Conservation (phyloP, 2,329 filamentous ascomycete genomes). For the Dryadomyces quercivorus region DNA sequence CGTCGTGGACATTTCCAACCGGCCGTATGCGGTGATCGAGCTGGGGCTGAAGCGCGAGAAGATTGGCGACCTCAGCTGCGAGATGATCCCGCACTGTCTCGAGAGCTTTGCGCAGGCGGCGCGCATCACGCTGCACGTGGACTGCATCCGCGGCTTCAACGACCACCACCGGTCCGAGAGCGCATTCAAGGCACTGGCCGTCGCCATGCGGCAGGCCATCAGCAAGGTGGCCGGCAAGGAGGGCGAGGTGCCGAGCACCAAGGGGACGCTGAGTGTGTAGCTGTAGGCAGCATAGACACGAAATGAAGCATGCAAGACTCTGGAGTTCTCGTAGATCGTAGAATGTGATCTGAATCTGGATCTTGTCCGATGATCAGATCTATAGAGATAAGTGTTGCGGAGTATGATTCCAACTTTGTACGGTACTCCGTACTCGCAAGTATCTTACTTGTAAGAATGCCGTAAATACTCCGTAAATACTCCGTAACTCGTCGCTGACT, state of each 20-base stretch:
- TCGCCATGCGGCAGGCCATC: conserved; percentile 71
- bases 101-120: conserved; percentile 89
- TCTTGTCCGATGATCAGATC: too few relatives aligned
- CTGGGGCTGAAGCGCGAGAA: conserved; percentile 81
- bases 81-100: conserved; percentile 96
- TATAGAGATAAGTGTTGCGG: too few relatives aligned
- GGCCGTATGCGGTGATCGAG: conserved; percentile 74
- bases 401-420: too few relatives aligned
- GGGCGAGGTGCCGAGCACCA: conserved; percentile 90
- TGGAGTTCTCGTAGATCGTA: too few relatives aligned
- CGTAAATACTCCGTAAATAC: too few relatives aligned
- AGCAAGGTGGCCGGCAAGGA: conserved; percentile 65
- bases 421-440: too few relatives aligned
- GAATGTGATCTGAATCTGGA: too few relatives aligned
- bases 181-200: conserved; percentile 90
- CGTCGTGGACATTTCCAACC: conserved; percentile 88
- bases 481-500: too few relatives aligned
- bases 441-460: too few relatives aligned
- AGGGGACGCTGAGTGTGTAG: conserved; percentile 67
- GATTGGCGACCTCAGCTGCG: conserved; percentile 82
- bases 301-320: not conserved
- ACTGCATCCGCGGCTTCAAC: conserved; percentile 81
- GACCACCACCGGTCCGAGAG: conserved; percentile 95
- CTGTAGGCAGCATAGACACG: not conserved
- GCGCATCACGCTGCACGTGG: conserved; percentile 86